These are phyloP conservation scores for Ascosphaera acerosa DNA, from an alignment of 2,329 filamentous ascomycete species.

Conservation along the genomic window DNA sequence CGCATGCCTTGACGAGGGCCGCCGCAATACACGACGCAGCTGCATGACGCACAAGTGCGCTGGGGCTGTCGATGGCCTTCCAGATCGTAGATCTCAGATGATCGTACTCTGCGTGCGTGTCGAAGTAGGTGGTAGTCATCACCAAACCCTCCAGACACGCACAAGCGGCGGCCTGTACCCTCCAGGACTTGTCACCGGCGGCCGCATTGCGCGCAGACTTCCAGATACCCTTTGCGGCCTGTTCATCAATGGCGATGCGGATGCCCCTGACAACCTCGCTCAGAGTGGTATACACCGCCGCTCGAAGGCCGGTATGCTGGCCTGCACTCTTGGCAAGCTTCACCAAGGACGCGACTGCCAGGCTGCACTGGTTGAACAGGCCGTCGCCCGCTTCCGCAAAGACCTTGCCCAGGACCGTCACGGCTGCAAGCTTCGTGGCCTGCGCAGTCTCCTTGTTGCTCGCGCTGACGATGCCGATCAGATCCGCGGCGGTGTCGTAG, in stretches of 20 bases:
- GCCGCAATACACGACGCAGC: slow-evolving; percentile 67
- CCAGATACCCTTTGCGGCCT: slow-evolving; percentile 70
- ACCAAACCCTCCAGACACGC: slow-evolving; percentile 52
- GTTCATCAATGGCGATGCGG: slow-evolving; percentile 54
- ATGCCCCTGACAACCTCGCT: slow-evolving; percentile 56
- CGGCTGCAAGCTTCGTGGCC: slow-evolving; percentile 63
- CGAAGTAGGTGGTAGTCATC: slow-evolving; percentile 53
- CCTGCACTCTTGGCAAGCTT: slow-evolving; percentile 59
- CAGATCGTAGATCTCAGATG: slow-evolving; percentile 58
- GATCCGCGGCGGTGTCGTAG: slow-evolving; percentile 83
- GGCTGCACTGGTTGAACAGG: slow-evolving; percentile 54
- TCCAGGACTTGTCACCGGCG: slow-evolving; percentile 52
- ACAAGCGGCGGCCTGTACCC: slow-evolving; percentile 57
- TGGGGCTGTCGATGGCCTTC: slow-evolving; percentile 63
- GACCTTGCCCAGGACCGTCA: slow-evolving; percentile 64
- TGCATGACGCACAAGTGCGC: slow-evolving; percentile 52
- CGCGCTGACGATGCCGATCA: slow-evolving; percentile 44
- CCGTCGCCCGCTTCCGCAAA: slow-evolving; percentile 88
- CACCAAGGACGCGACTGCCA: slow-evolving; percentile 45
- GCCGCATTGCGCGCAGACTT: slow-evolving; percentile 64
- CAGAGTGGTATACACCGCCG: slow-evolving; percentile 48
- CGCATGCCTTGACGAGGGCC: slow-evolving; percentile 58
- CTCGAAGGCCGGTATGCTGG: slow-evolving; percentile 58
- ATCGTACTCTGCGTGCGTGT: slow-evolving; percentile 75
- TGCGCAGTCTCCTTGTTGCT: slow-evolving; percentile 40